phyloP scores from a whole-genome alignment of 2,329 filamentous ascomycete genomes.

The Talaromyces sp. region DNA sequence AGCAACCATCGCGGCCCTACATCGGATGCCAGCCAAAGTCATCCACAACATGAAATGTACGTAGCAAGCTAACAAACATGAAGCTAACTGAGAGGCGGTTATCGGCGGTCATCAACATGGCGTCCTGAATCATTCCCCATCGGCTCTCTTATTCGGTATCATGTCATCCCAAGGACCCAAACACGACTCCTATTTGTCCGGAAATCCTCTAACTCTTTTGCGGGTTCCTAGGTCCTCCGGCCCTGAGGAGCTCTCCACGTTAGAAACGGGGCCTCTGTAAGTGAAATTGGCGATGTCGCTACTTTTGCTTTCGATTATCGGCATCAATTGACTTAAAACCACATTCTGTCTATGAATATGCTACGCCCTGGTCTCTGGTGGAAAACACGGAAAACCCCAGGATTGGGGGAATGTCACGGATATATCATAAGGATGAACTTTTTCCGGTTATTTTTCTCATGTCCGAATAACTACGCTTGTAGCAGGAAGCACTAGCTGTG shows the following conservation, averaged over 20 bases:
- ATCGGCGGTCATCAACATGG: background rate
- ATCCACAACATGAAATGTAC: background rate
- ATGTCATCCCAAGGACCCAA: background rate
- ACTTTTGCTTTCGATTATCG: background rate
- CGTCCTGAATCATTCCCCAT: background rate
- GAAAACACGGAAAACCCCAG: background rate
- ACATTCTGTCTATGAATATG: background rate
- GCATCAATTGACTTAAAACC: background rate
- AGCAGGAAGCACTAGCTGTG: background rate
- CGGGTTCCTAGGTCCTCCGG: background rate
- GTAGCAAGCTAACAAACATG: background rate
- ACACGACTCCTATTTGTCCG: background rate
- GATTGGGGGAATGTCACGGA: background rate
- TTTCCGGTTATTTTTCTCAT: background rate
- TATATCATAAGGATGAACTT: background rate
- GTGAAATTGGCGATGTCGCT: conserved; percentile 9
- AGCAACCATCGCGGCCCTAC: background rate
- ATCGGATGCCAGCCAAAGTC: background rate
- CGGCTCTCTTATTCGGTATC: background rate
- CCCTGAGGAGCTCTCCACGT: background rate
- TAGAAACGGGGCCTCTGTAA: background rate
- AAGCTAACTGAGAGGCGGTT: background rate
- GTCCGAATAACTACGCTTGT: background rate
- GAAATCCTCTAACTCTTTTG: background rate
- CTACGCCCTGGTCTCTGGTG: background rate